Evolutionary conservation across 768 basidiomycete species (phyloP).

Genomic region (Cystoderma amianthinum): DNA sequence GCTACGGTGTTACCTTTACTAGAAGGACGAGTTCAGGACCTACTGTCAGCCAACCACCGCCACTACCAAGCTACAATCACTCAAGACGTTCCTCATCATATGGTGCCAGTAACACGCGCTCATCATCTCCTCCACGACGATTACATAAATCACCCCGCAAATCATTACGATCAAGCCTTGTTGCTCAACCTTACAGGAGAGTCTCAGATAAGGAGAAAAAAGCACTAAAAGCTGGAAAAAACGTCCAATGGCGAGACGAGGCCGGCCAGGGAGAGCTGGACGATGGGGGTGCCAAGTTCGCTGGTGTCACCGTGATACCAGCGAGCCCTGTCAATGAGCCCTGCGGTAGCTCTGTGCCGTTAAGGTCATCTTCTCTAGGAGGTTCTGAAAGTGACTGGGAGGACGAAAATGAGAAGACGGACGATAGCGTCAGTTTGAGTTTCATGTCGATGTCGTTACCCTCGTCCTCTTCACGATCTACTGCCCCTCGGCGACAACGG

Average conservation of each 20-base stretch:
- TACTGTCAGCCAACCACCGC: conserved; percentile 27
- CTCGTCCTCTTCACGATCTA: conserved; percentile 19
- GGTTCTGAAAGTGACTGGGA: conserved; percentile 88
- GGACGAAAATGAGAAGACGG: conserved; percentile 80
- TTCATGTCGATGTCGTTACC: conserved; percentile 38
- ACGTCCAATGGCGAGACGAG: conserved; percentile 85
- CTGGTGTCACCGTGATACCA: conserved; percentile 32
- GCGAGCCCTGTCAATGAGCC: conserved; percentile 28
- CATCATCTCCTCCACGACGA: conserved; percentile 49
- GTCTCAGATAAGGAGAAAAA: conserved; percentile 60
- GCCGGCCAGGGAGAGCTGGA: conserved; percentile 78
- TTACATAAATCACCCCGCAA: conserved; percentile 59
- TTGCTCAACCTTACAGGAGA: conserved; percentile 53
- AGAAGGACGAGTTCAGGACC: conserved; percentile 46
- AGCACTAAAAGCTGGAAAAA: conserved; percentile 52
- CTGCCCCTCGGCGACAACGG: conserved; percentile 38
- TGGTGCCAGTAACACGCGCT: conserved; percentile 28
- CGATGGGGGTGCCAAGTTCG: conserved; percentile 40
- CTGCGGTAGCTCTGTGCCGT: conserved; percentile 20
- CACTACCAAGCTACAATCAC: conserved; percentile 10
- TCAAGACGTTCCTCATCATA: conserved; percentile 34
- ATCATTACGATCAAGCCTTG: conserved; percentile 61
- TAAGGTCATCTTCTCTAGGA: conserved; percentile 36
- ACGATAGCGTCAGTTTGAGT: conserved; percentile 47
- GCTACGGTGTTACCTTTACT: conserved; percentile 41